phyloP scores from a whole-genome alignment of 1,284 basidiomycete species.

The Pholiota adiposa region DNA sequence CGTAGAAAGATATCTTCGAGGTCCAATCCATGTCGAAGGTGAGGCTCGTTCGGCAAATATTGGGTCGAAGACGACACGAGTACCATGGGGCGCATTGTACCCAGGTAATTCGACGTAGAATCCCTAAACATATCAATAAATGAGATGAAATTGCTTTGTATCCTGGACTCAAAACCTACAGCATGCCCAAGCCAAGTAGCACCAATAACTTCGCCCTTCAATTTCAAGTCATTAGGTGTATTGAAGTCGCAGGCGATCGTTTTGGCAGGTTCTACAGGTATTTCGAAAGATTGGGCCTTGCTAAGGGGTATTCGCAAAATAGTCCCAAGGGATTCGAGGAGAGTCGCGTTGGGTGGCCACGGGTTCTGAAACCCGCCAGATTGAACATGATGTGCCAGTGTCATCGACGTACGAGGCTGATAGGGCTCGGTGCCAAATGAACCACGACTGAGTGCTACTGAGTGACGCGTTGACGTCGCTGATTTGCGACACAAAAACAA shows the following conservation, averaged over 20 bases:
- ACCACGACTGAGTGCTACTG: no score
- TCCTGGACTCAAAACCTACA: neutral
- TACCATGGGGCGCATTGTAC: neutral
- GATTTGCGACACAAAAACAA: neutral
- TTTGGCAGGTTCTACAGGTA: slow-evolving; percentile 6
- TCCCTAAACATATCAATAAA: neutral
- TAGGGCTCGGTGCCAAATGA: no score
- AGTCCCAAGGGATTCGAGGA: slow-evolving; percentile 1
- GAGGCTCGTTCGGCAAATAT: slow-evolving; percentile 10
- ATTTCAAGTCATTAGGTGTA: neutral
- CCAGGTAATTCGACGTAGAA: slow-evolving; percentile 6
- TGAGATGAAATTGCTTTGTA: neutral
- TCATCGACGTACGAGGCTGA: neutral
- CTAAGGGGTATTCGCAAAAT: slow-evolving; percentile 9
- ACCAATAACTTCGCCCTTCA: neutral
- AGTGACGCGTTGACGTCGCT: neutral
- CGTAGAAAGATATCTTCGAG: slow-evolving; percentile 4
- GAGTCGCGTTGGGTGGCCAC: slow-evolving; percentile 4
- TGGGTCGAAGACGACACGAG: slow-evolving; percentile 7
- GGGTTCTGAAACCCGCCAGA: slow-evolving; percentile 7
- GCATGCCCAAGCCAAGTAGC: slow-evolving; percentile 10
- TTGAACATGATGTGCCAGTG: neutral
- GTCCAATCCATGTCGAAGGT: slow-evolving; percentile 4
- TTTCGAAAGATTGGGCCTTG: slow-evolving; percentile 4
- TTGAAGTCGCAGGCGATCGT: slow-evolving; percentile 6